phyloP scores from a whole-genome alignment of 768 basidiomycete species.

The button mushroom (Agaricus bisporus) region DNA sequence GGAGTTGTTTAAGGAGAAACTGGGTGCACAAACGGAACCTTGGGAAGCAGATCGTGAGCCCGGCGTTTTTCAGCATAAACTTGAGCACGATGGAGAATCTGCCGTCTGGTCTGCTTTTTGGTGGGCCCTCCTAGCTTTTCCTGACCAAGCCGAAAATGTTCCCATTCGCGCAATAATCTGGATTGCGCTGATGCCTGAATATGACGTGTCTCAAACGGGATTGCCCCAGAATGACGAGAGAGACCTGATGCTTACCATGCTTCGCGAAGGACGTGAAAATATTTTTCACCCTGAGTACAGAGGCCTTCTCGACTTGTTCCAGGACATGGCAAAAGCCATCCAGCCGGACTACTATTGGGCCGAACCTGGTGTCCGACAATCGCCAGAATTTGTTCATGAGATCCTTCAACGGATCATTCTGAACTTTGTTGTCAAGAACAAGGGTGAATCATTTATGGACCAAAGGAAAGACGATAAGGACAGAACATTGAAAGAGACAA shows the following conservation, averaged over 20 bases:
- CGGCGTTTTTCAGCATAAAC: not conserved
- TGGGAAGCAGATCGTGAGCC: not conserved
- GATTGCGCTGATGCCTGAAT: not conserved
- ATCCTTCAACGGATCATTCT: conserved; percentile 10
- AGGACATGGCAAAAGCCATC: not conserved
- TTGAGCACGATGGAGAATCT: conserved; percentile 9
- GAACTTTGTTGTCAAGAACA: conserved; percentile 9
- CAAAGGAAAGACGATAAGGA: no score
- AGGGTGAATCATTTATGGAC: conserved; percentile 2
- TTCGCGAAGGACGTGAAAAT: no score
- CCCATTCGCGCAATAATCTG: not conserved
- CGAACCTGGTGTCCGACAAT: not conserved
- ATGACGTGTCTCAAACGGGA: not conserved
- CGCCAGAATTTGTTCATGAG: conserved; percentile 10
- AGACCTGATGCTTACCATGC: no score
- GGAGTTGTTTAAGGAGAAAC: not conserved
- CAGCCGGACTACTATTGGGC: conserved; percentile 4
- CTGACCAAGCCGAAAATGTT: not conserved
- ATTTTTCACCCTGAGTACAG: conserved; percentile 3
- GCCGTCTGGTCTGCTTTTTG: conserved; percentile 1
- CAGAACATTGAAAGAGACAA: no score
- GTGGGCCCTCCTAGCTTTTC: conserved; percentile 6
- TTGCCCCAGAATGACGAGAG: not conserved
- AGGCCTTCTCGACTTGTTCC: not conserved
- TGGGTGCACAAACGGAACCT: not conserved